These are phyloP conservation scores for Wickerhamiella dianesei DNA, from an alignment of 805 yeast species.

Conservation along the genomic window DNA sequence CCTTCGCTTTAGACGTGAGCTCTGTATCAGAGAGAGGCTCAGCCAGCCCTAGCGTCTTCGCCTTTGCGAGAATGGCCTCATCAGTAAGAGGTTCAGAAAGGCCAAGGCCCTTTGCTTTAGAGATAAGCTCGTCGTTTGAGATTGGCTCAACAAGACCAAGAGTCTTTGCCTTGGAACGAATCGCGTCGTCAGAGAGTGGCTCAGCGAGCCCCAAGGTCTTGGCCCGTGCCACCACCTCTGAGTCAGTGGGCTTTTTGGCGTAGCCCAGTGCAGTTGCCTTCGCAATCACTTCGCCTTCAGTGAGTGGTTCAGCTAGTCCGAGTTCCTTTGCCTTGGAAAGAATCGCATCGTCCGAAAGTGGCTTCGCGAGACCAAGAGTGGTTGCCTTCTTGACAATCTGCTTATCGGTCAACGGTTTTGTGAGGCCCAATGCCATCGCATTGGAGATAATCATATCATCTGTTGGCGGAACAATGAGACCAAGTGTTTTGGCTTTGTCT, in stretches of 20 bases:
- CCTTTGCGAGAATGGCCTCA: conserved; percentile 7
- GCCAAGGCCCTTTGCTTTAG: conserved; percentile 19
- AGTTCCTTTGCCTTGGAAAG: conserved; percentile 6
- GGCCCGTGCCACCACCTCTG: conserved; percentile 13
- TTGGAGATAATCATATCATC: conserved; percentile 30
- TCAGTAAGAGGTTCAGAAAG: conserved; percentile 13
- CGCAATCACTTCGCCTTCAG: conserved; percentile 4
- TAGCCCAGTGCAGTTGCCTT: conserved; percentile 11
- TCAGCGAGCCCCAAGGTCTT: conserved; percentile 16
- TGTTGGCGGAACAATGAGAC: conserved; percentile 28
- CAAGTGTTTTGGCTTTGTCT: conserved; percentile 26
- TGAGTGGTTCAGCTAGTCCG: conserved; percentile 10
- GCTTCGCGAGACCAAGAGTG: conserved; percentile 52
- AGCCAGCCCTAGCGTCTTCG: conserved; percentile 15
- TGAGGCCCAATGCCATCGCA: conserved; percentile 8
- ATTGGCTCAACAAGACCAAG: conserved; percentile 49
- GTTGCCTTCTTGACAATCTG: conserved; percentile 36
- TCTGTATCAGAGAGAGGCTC: conserved; percentile 36
- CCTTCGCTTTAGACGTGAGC: conserved; percentile 18
- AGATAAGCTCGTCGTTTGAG: conserved; percentile 38
- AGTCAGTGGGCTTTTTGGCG: conserved; percentile 6
- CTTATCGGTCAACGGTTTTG: conserved; percentile 30
- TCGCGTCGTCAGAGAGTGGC: conserved; percentile 4
- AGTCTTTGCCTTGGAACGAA: conserved; percentile 58
- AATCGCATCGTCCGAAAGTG: conserved; percentile 13